Conservation (phyloP, 2,329 filamentous ascomycete species). For the Xylaria sp. region DNA sequence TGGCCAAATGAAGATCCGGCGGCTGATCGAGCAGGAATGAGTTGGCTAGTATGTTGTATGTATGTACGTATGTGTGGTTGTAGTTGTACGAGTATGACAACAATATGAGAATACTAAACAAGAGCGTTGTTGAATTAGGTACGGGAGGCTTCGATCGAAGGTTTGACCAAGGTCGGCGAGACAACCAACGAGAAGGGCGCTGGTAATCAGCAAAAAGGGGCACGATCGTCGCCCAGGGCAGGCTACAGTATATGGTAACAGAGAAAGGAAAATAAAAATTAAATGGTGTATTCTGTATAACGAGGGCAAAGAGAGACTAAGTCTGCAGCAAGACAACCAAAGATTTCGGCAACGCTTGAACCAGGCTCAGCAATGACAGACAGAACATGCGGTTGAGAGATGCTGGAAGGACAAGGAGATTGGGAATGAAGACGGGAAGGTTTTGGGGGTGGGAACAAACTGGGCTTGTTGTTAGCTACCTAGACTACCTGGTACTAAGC, state of each 20-base stretch:
- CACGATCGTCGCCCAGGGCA: slow-evolving; percentile 20
- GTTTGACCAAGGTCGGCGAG: slow-evolving; percentile 32
- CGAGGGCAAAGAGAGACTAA: slow-evolving; percentile 28
- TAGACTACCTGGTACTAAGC: no score
- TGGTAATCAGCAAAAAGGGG: slow-evolving; percentile 32
- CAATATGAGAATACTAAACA: slow-evolving; percentile 17
- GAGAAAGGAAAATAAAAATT: slow-evolving; percentile 23
- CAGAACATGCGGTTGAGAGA: slow-evolving; percentile 33
- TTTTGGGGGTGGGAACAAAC: slow-evolving; percentile 30
- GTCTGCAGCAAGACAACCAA: slow-evolving; percentile 25
- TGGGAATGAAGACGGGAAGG: slow-evolving; percentile 37
- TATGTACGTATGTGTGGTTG: not conserved
- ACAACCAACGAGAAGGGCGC: slow-evolving; percentile 26
- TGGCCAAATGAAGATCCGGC: slow-evolving; percentile 17
- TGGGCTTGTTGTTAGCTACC: slow-evolving; percentile 24
- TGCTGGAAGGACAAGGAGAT: slow-evolving; percentile 35
- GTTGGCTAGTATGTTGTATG: slow-evolving; percentile 3
- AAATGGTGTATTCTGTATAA: slow-evolving; percentile 29
- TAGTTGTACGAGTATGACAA: slow-evolving; percentile 19
- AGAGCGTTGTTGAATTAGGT: slow-evolving; percentile 35
- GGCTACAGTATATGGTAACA: slow-evolving; percentile 21
- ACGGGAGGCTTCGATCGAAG: slow-evolving; percentile 18
- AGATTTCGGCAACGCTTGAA: slow-evolving; percentile 29
- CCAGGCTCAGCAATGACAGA: slow-evolving; percentile 27
- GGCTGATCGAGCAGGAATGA: not conserved